Evolutionary conservation across 106 monocot species (phyloP).

Genomic region (Acorus gramineus): DNA sequence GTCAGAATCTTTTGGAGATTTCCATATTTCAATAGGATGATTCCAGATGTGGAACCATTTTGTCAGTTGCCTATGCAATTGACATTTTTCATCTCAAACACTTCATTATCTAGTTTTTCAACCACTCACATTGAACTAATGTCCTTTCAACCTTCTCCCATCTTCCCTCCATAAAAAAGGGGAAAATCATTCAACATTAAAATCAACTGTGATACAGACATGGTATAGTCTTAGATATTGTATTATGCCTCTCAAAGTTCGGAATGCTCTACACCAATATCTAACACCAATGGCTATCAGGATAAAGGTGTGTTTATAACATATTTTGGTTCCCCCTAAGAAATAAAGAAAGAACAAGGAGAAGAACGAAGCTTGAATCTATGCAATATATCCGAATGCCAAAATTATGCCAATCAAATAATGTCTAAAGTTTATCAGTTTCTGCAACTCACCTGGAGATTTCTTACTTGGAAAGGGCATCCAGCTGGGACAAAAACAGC

Average conservation of each 20-base stretch:
- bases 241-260: too few relatives aligned
- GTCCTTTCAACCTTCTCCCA: neutral
- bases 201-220: too few relatives aligned
- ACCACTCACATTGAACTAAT: neutral
- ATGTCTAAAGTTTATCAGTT: neutral
- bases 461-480: conserved; percentile 75
- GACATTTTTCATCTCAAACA: too few relatives aligned
- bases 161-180: neutral
- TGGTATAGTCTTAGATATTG: too few relatives aligned
- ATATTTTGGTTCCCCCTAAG: too few relatives aligned
- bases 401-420: neutral
- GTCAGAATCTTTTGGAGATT: too few relatives aligned
- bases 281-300: neutral
- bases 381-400: neutral
- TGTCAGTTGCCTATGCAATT: too few relatives aligned
- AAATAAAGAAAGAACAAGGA: too few relatives aligned
- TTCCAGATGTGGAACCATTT: too few relatives aligned
- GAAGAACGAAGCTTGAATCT: neutral
- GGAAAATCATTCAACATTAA: neutral
- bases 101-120: neutral
- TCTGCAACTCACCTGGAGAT: conserved; percentile 45
- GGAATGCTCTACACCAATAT: too few relatives aligned
- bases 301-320: neutral
- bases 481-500: conserved; percentile 82
- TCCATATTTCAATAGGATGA: too few relatives aligned